phyloP scores from a whole-genome alignment of 352 stramenopile genomes.

The Phytophthora hibernalis region DNA sequence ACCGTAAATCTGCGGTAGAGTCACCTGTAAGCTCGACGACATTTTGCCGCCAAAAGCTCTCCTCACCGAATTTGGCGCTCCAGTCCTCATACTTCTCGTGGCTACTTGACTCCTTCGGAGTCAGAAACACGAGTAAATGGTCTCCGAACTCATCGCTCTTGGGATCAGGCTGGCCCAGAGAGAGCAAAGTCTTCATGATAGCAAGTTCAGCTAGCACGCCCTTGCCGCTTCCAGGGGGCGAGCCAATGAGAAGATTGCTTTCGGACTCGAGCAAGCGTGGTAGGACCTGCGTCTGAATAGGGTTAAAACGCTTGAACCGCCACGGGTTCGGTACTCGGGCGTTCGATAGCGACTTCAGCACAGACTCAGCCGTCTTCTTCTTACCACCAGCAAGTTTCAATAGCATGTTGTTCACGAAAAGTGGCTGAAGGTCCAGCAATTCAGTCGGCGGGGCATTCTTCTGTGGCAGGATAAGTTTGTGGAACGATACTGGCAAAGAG shows the following conservation, averaged over 20 bases:
- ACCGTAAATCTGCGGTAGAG: constrained; percentile 90
- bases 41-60: constrained; percentile 81
- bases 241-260: constrained; percentile 95
- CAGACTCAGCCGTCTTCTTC: constrained; percentile 60
- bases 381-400: constrained; percentile 75
- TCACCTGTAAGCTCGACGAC: constrained; percentile 96
- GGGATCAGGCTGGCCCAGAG: constrained; percentile 58
- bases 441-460: constrained; percentile 98
- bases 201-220: constrained; percentile 95
- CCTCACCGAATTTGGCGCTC: constrained; percentile 83
- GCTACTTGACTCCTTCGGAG: constrained; percentile 86
- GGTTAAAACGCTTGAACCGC: constrained; percentile 96
- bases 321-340: constrained; percentile 54
- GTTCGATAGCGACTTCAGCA: constrained; percentile 59
- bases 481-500: constrained; percentile 97
- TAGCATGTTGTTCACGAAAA: constrained; percentile 91
- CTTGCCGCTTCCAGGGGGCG: constrained; percentile 96
- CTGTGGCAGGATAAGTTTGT: constrained; percentile 98
- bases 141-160: constrained; percentile 71
- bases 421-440: constrained; percentile 97
- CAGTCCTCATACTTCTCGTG: constrained; percentile 84
- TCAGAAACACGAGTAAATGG: constrained; percentile 94
- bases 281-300: constrained; percentile 99
- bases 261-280: constrained; percentile 96
- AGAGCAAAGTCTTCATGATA: constrained; percentile 93